phyloP scores from a whole-genome alignment of 495 filamentous ascomycete species.

The Jackrogersella minutella region DNA sequence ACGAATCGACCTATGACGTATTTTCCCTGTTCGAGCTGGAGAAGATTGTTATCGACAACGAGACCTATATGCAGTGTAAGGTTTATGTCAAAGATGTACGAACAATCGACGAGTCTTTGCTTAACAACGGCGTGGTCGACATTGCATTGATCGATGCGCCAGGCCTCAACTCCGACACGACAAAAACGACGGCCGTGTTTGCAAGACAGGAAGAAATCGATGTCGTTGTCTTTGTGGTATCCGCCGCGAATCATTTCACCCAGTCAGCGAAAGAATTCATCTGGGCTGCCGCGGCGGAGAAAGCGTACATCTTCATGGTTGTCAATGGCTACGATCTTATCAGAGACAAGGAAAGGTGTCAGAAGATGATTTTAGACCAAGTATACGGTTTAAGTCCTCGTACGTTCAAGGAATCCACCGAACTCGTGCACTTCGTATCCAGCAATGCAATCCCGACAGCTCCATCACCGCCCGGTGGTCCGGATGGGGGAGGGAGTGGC shows the following conservation, averaged over 20 bases:
- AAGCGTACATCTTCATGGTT: constrained; percentile 98
- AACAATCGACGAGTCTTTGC: constrained; percentile 87
- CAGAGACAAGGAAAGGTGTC: constrained; percentile 78
- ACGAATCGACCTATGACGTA: constrained; percentile 93
- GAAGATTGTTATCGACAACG: constrained; percentile 86
- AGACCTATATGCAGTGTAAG: constrained; percentile 91
- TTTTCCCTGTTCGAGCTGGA: constrained; percentile 80
- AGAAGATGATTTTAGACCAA: constrained; percentile 92
- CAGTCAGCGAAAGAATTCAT: constrained; percentile 97
- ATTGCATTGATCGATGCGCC: constrained; percentile 98
- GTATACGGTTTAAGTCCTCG: constrained; percentile 82
- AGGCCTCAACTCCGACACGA: constrained; percentile 91
- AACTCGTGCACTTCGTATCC: constrained; percentile 97
- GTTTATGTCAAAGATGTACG: constrained; percentile 94
- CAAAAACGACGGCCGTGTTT: constrained; percentile 97
- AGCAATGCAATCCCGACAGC: constrained; percentile 88
- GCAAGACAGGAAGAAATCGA: constrained; percentile 98
- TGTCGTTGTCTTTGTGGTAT: constrained; percentile 98
- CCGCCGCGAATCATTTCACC: constrained; percentile 96
- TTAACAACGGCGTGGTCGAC: constrained; percentile 97
- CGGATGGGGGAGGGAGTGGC: constrained; percentile 67
- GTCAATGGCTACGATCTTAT: constrained; percentile 98
- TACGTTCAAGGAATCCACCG: constrained; percentile 90
- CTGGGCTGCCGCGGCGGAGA: constrained; percentile 91
- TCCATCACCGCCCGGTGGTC: constrained; percentile 60